A percentile compares a stretch with the other conserved stretches of the same genome.
Evolutionary conservation across 78 protist genomes (phyloP).

Genomic region (Monocercomonoides exilis): DNA sequence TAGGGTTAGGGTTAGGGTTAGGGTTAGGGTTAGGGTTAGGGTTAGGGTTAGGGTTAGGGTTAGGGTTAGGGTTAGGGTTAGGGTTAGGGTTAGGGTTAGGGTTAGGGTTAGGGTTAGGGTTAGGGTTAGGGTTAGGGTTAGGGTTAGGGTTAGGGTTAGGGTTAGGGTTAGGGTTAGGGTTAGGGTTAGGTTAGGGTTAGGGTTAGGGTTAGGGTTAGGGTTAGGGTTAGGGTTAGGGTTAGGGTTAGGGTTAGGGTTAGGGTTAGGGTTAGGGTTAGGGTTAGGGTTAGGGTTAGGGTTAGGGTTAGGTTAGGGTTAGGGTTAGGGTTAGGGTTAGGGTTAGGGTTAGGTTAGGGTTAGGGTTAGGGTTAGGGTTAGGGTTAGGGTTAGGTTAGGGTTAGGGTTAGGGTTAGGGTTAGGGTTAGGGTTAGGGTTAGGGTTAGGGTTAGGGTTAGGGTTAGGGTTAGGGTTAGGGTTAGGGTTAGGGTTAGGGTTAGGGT

Average conservation of each 20-base stretch:
- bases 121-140: not conserved
- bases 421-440: not conserved
- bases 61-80: not conserved
- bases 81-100: not conserved
- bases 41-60: not conserved
- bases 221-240: not conserved
- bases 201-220: slow-evolving; percentile 7
- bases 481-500: not conserved
- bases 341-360: not conserved
- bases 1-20: not conserved
- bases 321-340: slow-evolving; percentile 2
- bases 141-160: slow-evolving; percentile 3
- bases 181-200: slow-evolving; percentile 5
- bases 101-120: slow-evolving; percentile 6
- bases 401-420: slow-evolving; percentile 7
- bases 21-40: not conserved
- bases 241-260: not conserved
- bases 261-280: not conserved
- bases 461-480: not conserved
- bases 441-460: not conserved
- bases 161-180: not conserved
- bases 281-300: not conserved
- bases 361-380: slow-evolving; percentile 1
- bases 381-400: slow-evolving; percentile 1
- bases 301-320: not conserved